phyloP scores from a whole-genome alignment of 441 rosid species.

The Omphalea diandra region DNA sequence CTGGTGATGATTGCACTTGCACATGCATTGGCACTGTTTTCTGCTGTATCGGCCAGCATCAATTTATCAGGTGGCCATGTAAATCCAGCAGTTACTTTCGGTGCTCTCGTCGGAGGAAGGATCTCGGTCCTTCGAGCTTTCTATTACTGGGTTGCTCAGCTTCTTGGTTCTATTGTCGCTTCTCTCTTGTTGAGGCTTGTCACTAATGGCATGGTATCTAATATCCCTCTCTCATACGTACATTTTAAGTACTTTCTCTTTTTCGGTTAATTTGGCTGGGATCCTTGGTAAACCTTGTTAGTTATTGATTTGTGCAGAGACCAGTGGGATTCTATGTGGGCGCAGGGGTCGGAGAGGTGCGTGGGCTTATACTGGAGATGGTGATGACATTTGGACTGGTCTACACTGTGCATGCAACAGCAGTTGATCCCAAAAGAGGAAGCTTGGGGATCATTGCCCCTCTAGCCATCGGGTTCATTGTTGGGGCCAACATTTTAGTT shows the following conservation, averaged over 20 bases:
- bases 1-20: slow-evolving; percentile 65
- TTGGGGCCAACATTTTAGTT: slow-evolving; percentile 69
- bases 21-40: slow-evolving; percentile 63
- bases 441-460: slow-evolving; percentile 73
- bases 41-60: slow-evolving; percentile 65
- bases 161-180: slow-evolving; percentile 31
- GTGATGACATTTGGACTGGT: slow-evolving; percentile 63
- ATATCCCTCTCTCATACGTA: no score
- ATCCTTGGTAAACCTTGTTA: no score
- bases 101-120: slow-evolving; percentile 70
- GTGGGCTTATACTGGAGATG: slow-evolving; percentile 60
- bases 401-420: slow-evolving; percentile 62
- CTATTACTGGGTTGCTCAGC: slow-evolving; percentile 37
- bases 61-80: slow-evolving; percentile 78
- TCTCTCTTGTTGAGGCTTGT: slow-evolving; percentile 59
- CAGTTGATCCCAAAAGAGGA: slow-evolving; percentile 77
- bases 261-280: no score
- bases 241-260: no score
- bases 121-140: slow-evolving; percentile 22
- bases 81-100: slow-evolving; percentile 79
- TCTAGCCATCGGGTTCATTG: slow-evolving; percentile 59
- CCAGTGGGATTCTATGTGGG: slow-evolving; percentile 59
- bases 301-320: no score
- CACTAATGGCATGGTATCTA: slow-evolving; percentile 45
- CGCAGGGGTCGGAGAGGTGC: slow-evolving; percentile 50